phyloP scores from a whole-genome alignment of 2,329 filamentous ascomycete species.

The Colletotrichum camelliae region DNA sequence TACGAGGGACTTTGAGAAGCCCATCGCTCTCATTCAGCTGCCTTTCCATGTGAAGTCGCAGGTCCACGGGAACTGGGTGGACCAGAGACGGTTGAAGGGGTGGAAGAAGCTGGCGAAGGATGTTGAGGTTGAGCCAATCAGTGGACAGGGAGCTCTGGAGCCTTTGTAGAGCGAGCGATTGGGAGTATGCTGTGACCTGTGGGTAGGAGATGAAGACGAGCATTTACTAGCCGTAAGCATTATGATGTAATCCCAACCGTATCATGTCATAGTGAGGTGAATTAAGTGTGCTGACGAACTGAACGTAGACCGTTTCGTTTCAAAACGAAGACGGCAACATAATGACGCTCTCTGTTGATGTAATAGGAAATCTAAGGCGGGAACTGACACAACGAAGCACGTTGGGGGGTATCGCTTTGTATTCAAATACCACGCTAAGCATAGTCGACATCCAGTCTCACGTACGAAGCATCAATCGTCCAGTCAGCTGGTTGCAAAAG shows the following conservation, averaged over 20 bases:
- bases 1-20: constrained; percentile 39
- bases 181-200: too few relatives aligned
- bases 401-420: constrained; percentile 1
- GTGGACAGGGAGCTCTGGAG: not conserved
- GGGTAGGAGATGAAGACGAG: not conserved
- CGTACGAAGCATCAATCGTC: not conserved
- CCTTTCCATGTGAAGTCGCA: constrained; percentile 36
- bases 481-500: not conserved
- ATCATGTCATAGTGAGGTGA: not conserved
- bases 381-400: not conserved
- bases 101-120: not conserved
- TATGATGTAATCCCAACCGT: not conserved
- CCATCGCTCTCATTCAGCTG: constrained; percentile 43
- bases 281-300: too few relatives aligned
- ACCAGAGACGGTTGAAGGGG: constrained; percentile 30
- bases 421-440: constrained; percentile 11
- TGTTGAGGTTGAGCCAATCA: not conserved
- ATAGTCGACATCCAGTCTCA: not conserved
- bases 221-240: not conserved
- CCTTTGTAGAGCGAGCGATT: not conserved
- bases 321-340: too few relatives aligned
- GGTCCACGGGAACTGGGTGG: constrained; percentile 38
- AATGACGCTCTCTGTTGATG: too few relatives aligned
- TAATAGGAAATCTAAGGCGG: too few relatives aligned
- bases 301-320: too few relatives aligned